Evolutionary conservation across 345 rosid species (phyloP).

Genomic region (Acer campestre): DNA sequence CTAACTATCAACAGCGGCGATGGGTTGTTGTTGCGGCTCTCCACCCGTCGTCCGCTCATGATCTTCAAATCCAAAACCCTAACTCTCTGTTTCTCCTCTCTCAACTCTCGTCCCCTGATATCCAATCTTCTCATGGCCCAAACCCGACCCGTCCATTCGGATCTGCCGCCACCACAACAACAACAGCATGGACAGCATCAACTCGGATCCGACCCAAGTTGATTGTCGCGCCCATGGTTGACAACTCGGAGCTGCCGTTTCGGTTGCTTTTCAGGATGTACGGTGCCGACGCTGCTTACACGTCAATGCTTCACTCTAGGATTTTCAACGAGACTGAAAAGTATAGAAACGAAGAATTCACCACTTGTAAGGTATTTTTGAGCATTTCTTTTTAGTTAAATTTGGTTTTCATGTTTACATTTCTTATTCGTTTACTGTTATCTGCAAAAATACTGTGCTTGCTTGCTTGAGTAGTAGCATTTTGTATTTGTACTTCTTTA

Average conservation of each 20-base stretch:
- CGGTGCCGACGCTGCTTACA: slow-evolving; percentile 91
- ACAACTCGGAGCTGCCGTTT: slow-evolving; percentile 96
- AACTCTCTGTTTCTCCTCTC: slow-evolving; percentile 3
- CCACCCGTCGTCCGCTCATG: slow-evolving; percentile 54
- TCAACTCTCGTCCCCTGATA: slow-evolving; percentile 15
- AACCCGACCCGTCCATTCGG: slow-evolving; percentile 33
- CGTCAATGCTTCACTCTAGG: slow-evolving; percentile 94
- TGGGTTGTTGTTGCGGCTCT: slow-evolving; percentile 33
- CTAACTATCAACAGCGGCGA: slow-evolving; percentile 52
- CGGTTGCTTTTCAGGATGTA: slow-evolving; percentile 89
- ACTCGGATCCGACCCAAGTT: slow-evolving; percentile 76
- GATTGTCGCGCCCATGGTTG: slow-evolving; percentile 97
- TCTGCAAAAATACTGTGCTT: not conserved
- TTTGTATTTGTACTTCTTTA: not conserved
- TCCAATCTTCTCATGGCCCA: slow-evolving; percentile 37
- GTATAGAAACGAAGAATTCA: slow-evolving; percentile 76
- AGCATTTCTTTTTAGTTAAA: no score
- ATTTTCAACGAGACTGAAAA: slow-evolving; percentile 78
- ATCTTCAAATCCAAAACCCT: slow-evolving; percentile 27
- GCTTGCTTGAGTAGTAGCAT: not conserved
- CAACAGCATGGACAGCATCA: slow-evolving; percentile 12
- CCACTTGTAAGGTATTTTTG: slow-evolving; percentile 73
- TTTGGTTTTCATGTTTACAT: not conserved
- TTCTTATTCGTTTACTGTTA: not conserved
- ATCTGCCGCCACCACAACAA: slow-evolving; percentile 20